A percentile compares a stretch with the other conserved stretches of the same genome.
phyloP scores from a whole-genome alignment of 2,329 filamentous ascomycete genomes.

The Scedosporium aurantiacum region DNA sequence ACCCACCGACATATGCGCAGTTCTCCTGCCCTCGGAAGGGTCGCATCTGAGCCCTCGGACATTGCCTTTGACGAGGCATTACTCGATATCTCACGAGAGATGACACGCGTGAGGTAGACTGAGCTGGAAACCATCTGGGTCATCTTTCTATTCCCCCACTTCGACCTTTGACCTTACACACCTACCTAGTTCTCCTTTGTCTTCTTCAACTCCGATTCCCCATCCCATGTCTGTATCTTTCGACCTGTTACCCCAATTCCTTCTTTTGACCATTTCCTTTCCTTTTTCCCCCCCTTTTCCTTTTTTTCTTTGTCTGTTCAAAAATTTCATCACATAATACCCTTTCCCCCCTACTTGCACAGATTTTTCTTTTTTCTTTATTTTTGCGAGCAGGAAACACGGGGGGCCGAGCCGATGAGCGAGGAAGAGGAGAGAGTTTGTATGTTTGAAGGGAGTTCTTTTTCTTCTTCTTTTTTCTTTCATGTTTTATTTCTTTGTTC shows the following conservation, averaged over 20 bases:
- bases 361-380: background rate
- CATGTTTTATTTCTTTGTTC: background rate
- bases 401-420: background rate
- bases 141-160: background rate
- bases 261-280: background rate
- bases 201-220: background rate
- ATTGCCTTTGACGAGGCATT: background rate
- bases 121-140: background rate
- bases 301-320: slow-evolving; percentile 2
- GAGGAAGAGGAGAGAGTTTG: background rate
- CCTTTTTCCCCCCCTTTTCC: background rate
- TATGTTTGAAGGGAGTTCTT: background rate
- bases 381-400: background rate
- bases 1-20: too few relatives aligned
- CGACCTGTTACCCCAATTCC: background rate
- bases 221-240: background rate
- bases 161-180: background rate
- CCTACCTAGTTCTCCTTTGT: background rate
- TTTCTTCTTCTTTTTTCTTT: background rate
- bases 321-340: slow-evolving; percentile 2
- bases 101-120: background rate
- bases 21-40: background rate
- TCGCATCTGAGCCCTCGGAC: background rate
- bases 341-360: background rate
- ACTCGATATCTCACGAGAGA: background rate